Evolutionary conservation across 2,329 filamentous ascomycete genomes (phyloP).

Genomic region (Apiospora sp.): DNA sequence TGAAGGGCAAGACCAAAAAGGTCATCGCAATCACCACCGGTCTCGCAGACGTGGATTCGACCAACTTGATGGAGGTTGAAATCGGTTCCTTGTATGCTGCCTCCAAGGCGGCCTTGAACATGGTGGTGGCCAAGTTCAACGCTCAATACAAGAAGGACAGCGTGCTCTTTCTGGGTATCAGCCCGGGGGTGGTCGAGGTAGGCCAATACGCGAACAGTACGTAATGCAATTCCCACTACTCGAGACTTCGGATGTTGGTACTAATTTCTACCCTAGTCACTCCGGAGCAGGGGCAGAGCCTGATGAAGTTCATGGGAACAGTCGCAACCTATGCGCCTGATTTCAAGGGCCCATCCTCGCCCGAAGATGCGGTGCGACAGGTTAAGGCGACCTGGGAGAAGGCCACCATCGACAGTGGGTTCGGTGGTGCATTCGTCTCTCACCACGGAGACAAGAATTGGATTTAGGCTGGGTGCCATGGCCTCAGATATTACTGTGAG

Average conservation of each 20-base stretch:
- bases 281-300: too few species aligned
- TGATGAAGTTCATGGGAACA: too few species aligned
- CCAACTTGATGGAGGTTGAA: conserved; percentile 36
- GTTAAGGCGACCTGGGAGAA: conserved; percentile 34
- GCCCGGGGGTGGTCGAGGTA: conserved; percentile 53
- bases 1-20: conserved; percentile 59
- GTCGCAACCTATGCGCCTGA: conserved; percentile 33
- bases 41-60: conserved; percentile 48
- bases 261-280: too few species aligned
- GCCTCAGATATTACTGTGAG: too few species aligned
- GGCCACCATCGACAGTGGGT: conserved; percentile 36
- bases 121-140: conserved; percentile 47
- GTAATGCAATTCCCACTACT: too few species aligned
- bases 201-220: conserved; percentile 32
- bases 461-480: conserved; percentile 29
- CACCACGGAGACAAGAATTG: conserved; percentile 57
- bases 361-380: conserved; percentile 31
- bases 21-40: conserved; percentile 58
- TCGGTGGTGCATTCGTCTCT: conserved; percentile 54
- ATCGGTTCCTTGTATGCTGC: conserved; percentile 56
- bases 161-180: conserved; percentile 53
- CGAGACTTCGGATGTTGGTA: too few species aligned
- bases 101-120: conserved; percentile 41
- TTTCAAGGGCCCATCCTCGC: conserved; percentile 34
- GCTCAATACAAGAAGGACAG: conserved; percentile 52